phyloP scores from a whole-genome alignment of 2,329 filamentous ascomycete species.

The Penicillium glabrum region DNA sequence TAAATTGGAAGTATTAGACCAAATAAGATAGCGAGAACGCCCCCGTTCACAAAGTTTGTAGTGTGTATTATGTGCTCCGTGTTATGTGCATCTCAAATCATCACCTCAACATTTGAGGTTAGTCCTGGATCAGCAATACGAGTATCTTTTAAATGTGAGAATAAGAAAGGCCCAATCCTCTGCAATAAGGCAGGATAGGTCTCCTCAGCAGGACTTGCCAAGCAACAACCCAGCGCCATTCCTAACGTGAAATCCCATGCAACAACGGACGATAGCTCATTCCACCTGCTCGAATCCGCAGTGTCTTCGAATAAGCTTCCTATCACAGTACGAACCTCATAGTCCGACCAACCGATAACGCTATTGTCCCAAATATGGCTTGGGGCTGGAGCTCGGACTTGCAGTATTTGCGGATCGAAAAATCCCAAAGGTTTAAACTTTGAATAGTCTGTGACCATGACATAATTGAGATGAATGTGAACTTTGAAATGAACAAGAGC shows the following conservation, averaged over 20 bases:
- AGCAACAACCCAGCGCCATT: neutral
- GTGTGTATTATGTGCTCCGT: neutral
- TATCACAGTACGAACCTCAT: neutral
- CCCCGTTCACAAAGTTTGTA: neutral
- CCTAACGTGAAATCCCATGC: neutral
- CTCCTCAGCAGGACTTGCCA: neutral
- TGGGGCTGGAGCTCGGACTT: neutral
- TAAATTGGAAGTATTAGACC: too few species aligned
- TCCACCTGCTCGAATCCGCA: neutral
- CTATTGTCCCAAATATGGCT: neutral
- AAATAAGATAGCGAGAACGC: too few species aligned
- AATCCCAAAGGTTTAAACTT: neutral
- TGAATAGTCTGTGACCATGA: neutral
- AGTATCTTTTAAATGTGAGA: neutral
- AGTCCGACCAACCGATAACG: neutral
- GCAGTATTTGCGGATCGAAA: neutral
- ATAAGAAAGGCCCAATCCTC: neutral
- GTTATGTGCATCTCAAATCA: neutral
- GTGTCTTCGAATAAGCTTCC: neutral
- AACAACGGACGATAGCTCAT: neutral
- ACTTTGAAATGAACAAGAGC: neutral
- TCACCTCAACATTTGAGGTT: neutral
- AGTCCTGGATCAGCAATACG: neutral
- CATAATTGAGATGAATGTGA: neutral
- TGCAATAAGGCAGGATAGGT: neutral